Base-by-base conservation (phyloP, 148 eudicot genomes). In the Silene conica region DNA sequence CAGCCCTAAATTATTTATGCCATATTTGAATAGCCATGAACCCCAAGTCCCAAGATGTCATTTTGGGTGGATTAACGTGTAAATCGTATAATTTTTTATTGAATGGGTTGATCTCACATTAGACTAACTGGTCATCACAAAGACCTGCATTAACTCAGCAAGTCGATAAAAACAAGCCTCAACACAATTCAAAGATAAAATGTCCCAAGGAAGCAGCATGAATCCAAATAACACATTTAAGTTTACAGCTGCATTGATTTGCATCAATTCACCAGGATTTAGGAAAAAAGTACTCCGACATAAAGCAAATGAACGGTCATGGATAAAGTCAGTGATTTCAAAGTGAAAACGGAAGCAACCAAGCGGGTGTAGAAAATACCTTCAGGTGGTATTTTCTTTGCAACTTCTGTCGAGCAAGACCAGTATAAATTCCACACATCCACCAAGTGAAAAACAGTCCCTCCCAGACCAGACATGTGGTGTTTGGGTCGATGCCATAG, bases 391-490 rank as follows among this genome's bases (percentile, higher is more conserved):
- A 93, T 70, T 88, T 81, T 59, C 80, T 89, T 84, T 93, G 98
- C 78, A 93, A 78, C 16, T 82, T 76, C 71, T 89, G 98, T 71
- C 98, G 80, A 65, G 81, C 84, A 64, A 88, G 86, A 74, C 98
- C 97, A 38, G 97, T 91, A 76, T 93, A 91, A 76, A 88, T 85
- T 43, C 91, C 98, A 61, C 98, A 93, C 92, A 91, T 88, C 95
- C 97, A 89, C 98, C 98, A 93, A 34, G 95, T 72, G 71, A 93
- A 91, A 28, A 88, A 77, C 31, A 93, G 76, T 65, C 95, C 98
- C 84, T 93, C 98, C 65, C 84, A 79, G 31, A 93, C 69, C 56
- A 91, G 95, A 76, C 85, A 91, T 48, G 94, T 80, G 4, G 97
- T 89, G 69, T 84, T 80, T 16, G 98, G 98, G 79, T 93, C 98